A percentile compares a stretch with the other conserved stretches of the same genome.
Conservation (phyloP, 2,329 filamentous ascomycete genomes). For the Pseudocercospora vitis region DNA sequence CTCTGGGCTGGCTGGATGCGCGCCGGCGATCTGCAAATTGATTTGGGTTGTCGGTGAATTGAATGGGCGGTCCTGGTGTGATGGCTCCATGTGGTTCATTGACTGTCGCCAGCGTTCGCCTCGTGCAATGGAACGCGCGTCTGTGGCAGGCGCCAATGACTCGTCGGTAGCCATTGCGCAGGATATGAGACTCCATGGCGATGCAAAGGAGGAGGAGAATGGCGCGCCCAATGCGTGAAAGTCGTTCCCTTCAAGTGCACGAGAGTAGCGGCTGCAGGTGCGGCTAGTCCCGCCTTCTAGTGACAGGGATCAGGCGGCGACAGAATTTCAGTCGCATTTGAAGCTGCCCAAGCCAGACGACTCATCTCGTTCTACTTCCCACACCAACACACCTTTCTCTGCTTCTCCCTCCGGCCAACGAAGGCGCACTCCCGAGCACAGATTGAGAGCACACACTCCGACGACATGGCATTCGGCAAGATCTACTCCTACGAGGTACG, state of each 20-base stretch:
- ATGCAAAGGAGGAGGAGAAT: neutral
- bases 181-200: conserved; percentile 34
- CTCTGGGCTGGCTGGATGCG: conserved; percentile 12
- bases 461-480: conserved; percentile 73
- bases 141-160: conserved; percentile 31
- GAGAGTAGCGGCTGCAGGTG: no score
- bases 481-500: conserved; percentile 84
- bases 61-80: conserved; percentile 34
- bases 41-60: conserved; percentile 29
- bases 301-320: neutral
- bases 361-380: neutral
- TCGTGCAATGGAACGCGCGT: conserved; percentile 26
- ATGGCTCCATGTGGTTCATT: conserved; percentile 29
- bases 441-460: conserved; percentile 15
- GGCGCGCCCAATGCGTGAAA: neutral
- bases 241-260: no score
- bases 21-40: conserved; percentile 24
- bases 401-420: conserved; percentile 30
- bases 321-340: neutral
- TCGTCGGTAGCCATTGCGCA: conserved; percentile 35
- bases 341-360: neutral
- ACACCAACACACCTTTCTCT: conserved; percentile 14
- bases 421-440: conserved; percentile 31
- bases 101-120: conserved; percentile 33
- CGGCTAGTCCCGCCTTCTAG: no score